Evolutionary conservation across 768 basidiomycete species (phyloP).

Genomic region (Lyophyllum atratum): DNA sequence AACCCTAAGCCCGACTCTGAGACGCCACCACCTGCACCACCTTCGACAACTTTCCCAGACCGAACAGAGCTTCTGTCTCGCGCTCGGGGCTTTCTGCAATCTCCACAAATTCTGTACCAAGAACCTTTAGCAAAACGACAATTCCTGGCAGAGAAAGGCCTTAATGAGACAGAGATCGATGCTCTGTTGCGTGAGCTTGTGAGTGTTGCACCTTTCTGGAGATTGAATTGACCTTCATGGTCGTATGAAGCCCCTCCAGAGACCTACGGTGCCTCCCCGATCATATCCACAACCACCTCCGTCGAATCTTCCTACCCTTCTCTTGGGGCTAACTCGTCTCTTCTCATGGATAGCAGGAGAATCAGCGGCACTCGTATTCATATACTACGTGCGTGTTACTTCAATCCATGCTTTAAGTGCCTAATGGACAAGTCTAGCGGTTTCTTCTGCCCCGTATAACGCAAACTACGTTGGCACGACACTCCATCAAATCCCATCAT

Average conservation of each 20-base stretch:
- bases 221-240: background rate
- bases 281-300: conserved; percentile 73
- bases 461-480: conserved; percentile 59
- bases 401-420: background rate
- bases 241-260: conserved; percentile 27
- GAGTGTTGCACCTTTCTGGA: conserved; percentile 17
- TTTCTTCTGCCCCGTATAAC: conserved; percentile 69
- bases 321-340: conserved; percentile 62
- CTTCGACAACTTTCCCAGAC: conserved; percentile 15
- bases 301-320: conserved; percentile 65
- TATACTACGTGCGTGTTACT: conserved; percentile 61
- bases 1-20: background rate
- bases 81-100: conserved; percentile 66
- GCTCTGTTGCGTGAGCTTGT: conserved; percentile 59
- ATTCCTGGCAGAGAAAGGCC: conserved; percentile 73
- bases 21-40: background rate
- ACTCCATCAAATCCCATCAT: conserved; percentile 63
- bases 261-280: conserved; percentile 66
- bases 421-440: conserved; percentile 42
- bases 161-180: conserved; percentile 62
- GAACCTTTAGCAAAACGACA: conserved; percentile 55
- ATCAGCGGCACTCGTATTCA: conserved; percentile 54
- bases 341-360: conserved; percentile 71
- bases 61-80: conserved; percentile 48
- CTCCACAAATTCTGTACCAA: conserved; percentile 64